Evolutionary conservation across 1,284 basidiomycete genomes (phyloP).

Genomic region (Microbotryomycetes sp.): DNA sequence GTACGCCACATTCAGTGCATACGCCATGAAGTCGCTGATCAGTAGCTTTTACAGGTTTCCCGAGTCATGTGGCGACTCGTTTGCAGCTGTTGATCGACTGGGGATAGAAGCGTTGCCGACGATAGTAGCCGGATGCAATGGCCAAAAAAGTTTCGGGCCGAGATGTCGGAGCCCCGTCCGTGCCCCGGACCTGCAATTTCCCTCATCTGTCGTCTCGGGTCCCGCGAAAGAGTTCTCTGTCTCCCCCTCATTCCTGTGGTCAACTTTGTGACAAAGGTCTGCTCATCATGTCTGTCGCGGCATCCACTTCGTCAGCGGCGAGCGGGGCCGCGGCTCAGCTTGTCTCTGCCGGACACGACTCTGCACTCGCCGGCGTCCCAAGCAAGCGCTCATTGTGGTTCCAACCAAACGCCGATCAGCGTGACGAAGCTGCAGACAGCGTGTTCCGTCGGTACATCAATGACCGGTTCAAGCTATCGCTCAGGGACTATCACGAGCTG

Average conservation of each 20-base stretch:
- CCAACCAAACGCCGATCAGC: conserved; percentile 16
- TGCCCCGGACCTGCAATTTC: no score
- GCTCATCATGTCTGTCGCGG: background rate
- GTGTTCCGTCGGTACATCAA: conserved; percentile 30
- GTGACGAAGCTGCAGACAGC: conserved; percentile 20
- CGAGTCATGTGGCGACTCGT: conserved; percentile 55
- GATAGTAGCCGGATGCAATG: background rate
- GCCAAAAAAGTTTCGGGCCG: background rate
- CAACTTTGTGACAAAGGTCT: no score
- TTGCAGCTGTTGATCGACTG: conserved; percentile 61
- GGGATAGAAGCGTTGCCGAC: conserved; percentile 1
- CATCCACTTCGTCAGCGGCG: background rate
- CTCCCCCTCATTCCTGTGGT: no score
- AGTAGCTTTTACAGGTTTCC: conserved; percentile 48
- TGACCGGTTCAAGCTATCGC: conserved; percentile 1
- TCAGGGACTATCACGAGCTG: conserved; percentile 29
- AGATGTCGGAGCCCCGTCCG: background rate
- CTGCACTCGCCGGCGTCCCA: background rate
- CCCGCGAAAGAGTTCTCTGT: no score
- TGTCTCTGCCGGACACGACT: background rate
- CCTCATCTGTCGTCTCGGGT: no score
- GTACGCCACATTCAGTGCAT: conserved; percentile 3
- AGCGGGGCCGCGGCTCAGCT: background rate
- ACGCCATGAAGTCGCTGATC: background rate
- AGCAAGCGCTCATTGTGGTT: conserved; percentile 21